Conservation (phyloP, 805 yeast genomes). For the Suhomyces xylopsoci region DNA sequence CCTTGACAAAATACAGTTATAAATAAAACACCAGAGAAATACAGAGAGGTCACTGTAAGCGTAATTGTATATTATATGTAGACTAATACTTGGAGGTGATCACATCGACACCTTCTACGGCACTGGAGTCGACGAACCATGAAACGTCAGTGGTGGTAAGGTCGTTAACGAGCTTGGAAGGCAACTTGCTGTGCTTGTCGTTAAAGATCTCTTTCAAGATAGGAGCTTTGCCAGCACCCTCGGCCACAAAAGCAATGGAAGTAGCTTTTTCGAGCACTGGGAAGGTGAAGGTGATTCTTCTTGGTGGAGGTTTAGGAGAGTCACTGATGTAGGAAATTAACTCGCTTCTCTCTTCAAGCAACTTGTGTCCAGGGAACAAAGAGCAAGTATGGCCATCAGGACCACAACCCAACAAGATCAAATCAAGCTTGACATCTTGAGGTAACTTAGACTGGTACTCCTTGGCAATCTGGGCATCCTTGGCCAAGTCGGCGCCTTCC, state of each 20-base stretch:
- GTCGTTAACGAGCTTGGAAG: conserved; percentile 72
- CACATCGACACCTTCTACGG: conserved; percentile 60
- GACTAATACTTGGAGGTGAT: conserved; percentile 34
- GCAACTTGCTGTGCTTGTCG: conserved; percentile 48
- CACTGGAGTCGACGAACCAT: conserved; percentile 86
- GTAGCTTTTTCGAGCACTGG: conserved; percentile 60
- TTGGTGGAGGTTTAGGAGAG: conserved; percentile 92
- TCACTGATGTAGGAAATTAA: conserved; percentile 66
- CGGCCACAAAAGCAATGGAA: conserved; percentile 77
- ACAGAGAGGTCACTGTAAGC: no score
- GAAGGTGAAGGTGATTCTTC: conserved; percentile 85
- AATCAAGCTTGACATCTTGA: conserved; percentile 46
- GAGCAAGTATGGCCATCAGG: conserved; percentile 97
- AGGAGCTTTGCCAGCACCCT: conserved; percentile 80
- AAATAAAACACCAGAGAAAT: no score
- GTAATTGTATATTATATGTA: no score
- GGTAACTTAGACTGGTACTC: conserved; percentile 64
- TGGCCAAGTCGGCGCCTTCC: conserved; percentile 46
- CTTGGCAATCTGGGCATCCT: conserved; percentile 50
- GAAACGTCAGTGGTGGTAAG: conserved; percentile 49
- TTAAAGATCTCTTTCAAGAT: conserved; percentile 70
- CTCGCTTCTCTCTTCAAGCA: conserved; percentile 52
- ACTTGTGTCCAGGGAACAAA: conserved; percentile 77
- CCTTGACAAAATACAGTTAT: not conserved
- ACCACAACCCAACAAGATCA: conserved; percentile 83